Evolutionary conservation across 2,329 filamentous ascomycete genomes (phyloP).

Genomic region (Periconia sp.): DNA sequence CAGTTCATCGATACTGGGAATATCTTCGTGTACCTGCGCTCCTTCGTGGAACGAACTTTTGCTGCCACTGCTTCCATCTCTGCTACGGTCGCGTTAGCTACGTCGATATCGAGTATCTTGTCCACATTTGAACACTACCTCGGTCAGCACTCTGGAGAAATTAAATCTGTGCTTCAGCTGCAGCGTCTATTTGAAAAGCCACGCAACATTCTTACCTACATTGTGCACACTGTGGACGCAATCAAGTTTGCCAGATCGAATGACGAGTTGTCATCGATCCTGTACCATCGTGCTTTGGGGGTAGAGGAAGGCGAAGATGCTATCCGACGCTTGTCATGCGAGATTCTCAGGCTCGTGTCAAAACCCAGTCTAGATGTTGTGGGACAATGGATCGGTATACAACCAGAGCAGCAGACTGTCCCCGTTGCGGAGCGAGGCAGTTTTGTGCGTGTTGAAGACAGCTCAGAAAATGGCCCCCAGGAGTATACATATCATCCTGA

Average conservation of each 20-base stretch:
- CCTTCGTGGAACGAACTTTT: conserved; percentile 42
- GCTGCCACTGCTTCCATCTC: conserved; percentile 37
- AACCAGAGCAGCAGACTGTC: conserved; percentile 40
- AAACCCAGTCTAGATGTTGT: conserved; percentile 68
- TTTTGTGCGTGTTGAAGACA: conserved; percentile 34
- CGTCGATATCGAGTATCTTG: conserved; percentile 42
- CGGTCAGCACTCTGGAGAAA: conserved; percentile 22
- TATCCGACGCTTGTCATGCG: conserved; percentile 65
- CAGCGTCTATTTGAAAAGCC: conserved; percentile 47
- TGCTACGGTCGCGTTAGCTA: conserved; percentile 46
- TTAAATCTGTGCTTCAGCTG: conserved; percentile 45
- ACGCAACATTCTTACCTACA: conserved; percentile 56
- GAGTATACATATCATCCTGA: conserved; percentile 66
- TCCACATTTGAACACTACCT: conserved; percentile 46
- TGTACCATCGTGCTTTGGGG: conserved; percentile 43
- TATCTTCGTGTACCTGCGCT: conserved; percentile 35
- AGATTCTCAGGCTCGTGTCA: conserved; percentile 65
- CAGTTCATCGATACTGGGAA: conserved; percentile 45
- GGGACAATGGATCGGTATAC: conserved; percentile 74
- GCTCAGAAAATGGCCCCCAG: conserved; percentile 28
- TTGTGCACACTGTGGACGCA: conserved; percentile 52
- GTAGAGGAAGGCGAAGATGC: conserved; percentile 65
- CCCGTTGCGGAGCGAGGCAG: conserved; percentile 29
- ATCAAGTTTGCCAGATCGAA: conserved; percentile 48
- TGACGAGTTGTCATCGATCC: conserved; percentile 40